Evolutionary conservation across 805 yeast species (phyloP).

Genomic region (Debaryomyces tyrocola): DNA sequence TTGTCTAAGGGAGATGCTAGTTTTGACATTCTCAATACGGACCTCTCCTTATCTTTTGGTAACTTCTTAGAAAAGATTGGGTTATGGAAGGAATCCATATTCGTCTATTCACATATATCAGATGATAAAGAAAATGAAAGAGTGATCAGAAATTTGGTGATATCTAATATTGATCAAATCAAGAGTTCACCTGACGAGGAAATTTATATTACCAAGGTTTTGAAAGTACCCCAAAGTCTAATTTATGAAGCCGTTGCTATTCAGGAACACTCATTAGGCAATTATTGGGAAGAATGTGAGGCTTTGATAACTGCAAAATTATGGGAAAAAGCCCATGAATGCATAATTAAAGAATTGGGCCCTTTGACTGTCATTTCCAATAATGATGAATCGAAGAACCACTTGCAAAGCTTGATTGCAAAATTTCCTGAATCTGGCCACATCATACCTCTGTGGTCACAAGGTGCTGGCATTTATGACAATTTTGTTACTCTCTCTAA

Average conservation of each 20-base stretch:
- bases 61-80: constrained; percentile 47
- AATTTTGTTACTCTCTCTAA: constrained; percentile 41
- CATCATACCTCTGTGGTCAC: constrained; percentile 49
- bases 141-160: constrained; percentile 38
- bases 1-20: constrained; percentile 21
- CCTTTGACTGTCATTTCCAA: constrained; percentile 67
- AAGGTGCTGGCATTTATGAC: constrained; percentile 59
- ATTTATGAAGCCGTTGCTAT: constrained; percentile 63
- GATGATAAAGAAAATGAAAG: constrained; percentile 46
- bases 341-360: constrained; percentile 60
- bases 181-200: constrained; percentile 23
- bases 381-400: constrained; percentile 27
- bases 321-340: constrained; percentile 62
- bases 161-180: constrained; percentile 30
- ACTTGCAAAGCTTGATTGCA: constrained; percentile 39
- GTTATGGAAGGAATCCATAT: constrained; percentile 59
- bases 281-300: constrained; percentile 59
- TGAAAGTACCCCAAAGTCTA: constrained; percentile 49
- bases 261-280: constrained; percentile 46
- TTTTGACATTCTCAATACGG: constrained; percentile 18
- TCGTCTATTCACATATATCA: constrained; percentile 56
- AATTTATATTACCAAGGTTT: constrained; percentile 32
- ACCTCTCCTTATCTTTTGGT: constrained; percentile 43
- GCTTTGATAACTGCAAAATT: constrained; percentile 61
- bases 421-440: constrained; percentile 43